Evolutionary conservation across 2,329 filamentous ascomycete genomes (phyloP), one percentile per base, ranked within the genome.

Genomic region (Colletotrichum somersetense): DNA sequence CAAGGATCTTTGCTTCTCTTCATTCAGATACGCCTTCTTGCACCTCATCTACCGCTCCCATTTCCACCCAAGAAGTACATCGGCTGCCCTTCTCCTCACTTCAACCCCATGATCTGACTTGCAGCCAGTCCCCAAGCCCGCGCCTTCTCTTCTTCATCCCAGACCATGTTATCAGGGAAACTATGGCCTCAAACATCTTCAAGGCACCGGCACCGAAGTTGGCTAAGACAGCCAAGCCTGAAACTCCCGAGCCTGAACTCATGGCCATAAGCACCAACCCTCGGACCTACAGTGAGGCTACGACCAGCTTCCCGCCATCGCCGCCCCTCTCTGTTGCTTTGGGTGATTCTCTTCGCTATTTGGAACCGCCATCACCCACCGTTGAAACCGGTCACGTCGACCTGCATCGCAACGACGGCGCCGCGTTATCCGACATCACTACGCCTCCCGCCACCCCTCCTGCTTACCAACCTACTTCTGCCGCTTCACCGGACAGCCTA

Each of bases 1-100:
- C 68, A 35, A 71, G 33, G 33, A 57, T 71, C 42, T 71, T 68
- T 58, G 40, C 65, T 10, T 44, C 67, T 26, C 26, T 71, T 23
- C 30, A 46, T 58, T 42, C 44, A 18, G 26, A 58, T 11, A 50
- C 23, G 23, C 23, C 56, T 6, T 16, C 56, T 11, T 26, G n/a
- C 20, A 35, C 20, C 30, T 35, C 52, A 12, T 14, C 30, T 18
- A 42, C 35, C n/a, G 23, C 14, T 3, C 38, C 38, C 6, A 5
- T 16, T 38, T 30, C 38, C 18, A 8, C 58, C 5, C 14, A 53
- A n/a, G 7, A 30, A 23, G 33, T 20, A 16, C 35, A 38, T 30
- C 26, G 35, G 20, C 48, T 23, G 4, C 16, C 23, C 40, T 33
- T 38, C n/a, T 33, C 33, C 30, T 53, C 62, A 23, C 26, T 26